Evolutionary conservation across 2,329 filamentous ascomycete species (phyloP), one percentile per base, ranked within the genome.

Genomic region (Fusarium haematococcum): DNA sequence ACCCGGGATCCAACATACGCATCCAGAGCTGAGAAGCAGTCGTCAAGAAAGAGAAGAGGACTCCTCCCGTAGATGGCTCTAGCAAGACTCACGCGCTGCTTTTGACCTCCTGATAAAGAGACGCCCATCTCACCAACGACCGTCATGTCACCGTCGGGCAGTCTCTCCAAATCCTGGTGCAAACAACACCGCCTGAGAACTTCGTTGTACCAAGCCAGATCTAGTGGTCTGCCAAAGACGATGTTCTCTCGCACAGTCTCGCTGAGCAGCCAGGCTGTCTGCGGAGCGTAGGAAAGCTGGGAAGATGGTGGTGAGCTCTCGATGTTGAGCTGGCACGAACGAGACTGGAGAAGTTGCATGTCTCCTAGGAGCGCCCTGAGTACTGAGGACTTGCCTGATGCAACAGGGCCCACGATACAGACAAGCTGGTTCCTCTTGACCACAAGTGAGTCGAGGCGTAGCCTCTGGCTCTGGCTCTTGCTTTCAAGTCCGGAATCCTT

Each of bases 41-140:
- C 70, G 5, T 73, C 70, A 1, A 73, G 70, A 5, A 73, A 62
- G 5, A 73, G 50, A 0, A 73, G 70, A 3, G 57, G 58, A 1
- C 70, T 73, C 16, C 14, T 52, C 0, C 70, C 70, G 18, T 73
- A 73, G 0, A 73, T 67, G 6, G 70, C 70, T 3, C 70, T 70
- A 0, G 70, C 70, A 18, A 73, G 70, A 56, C 70, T 73, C 5
- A 73, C 65, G 1, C 70, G 70, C 5, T 73, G 70, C 16, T 73
- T 73, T 18, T 73, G 70, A 0, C 70, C 70, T 4, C 70, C 70
- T 1, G 70, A 73, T 0, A 73, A n/a, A 0, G 70, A 73, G 18
- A 73, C 70, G 0, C 70, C 70, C 14, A 70, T 73, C n/a, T 73
- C 70, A 0, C 70, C 70, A 1, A 73, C 70, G 1, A 73, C 70